Evolutionary conservation across 208 protist genomes (phyloP).

Genomic region (Naegleria gruberi): DNA sequence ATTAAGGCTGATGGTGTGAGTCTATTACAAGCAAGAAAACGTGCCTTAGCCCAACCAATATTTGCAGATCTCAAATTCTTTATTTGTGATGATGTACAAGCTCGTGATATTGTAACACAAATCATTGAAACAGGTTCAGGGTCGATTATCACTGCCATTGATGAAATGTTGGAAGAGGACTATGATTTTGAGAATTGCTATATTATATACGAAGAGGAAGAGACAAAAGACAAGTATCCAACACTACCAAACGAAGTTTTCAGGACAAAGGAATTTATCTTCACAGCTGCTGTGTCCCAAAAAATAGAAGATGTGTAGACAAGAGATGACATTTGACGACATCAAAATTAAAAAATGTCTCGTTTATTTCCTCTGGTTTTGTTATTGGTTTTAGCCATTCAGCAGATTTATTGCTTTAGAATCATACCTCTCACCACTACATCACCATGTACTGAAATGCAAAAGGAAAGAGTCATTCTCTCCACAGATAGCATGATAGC

Average conservation of each 20-base stretch:
- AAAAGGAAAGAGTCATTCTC: too few species aligned
- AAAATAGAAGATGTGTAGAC: too few species aligned
- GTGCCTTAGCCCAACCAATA: background rate
- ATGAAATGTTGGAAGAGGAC: background rate
- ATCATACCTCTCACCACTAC: too few species aligned
- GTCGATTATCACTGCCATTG: background rate
- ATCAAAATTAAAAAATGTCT: too few species aligned
- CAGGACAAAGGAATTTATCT: background rate
- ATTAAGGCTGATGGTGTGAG: background rate
- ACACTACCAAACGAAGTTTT: background rate
- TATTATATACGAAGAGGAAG: background rate
- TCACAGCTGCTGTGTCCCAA: background rate
- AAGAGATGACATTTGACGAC: too few species aligned
- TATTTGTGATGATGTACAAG: background rate
- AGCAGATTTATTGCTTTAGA: too few species aligned
- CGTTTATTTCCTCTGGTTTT: too few species aligned
- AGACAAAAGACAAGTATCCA: background rate
- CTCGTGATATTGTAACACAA: background rate
- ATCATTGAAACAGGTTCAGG: background rate
- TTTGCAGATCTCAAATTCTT: background rate
- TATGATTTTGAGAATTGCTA: background rate
- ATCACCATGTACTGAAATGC: too few species aligned
- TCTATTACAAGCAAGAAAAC: background rate
- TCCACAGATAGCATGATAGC: too few species aligned
- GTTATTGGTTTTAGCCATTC: too few species aligned